Evolutionary conservation across 306 rosid genomes (phyloP).

Genomic region (Canavalia gladiata): DNA sequence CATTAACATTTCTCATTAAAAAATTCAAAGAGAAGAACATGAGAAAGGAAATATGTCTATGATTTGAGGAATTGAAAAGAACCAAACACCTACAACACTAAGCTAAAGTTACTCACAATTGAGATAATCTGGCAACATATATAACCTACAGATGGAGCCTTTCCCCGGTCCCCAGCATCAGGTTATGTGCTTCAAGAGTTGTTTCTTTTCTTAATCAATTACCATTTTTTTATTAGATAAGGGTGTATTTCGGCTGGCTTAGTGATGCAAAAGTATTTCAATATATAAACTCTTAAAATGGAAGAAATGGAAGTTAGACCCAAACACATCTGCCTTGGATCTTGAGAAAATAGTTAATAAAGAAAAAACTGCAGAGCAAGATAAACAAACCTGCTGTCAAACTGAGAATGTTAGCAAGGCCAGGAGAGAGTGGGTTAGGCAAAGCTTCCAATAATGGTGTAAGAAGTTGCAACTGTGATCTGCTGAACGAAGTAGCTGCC

Average conservation of each 20-base stretch:
- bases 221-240: background rate
- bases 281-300: constrained; percentile 16
- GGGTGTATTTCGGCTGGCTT: background rate
- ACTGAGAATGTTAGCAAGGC: constrained; percentile 64
- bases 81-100: background rate
- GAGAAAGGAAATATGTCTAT: background rate
- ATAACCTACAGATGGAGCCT: constrained; percentile 17
- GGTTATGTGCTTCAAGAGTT: background rate
- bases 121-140: background rate
- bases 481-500: constrained; percentile 80
- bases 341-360: constrained; percentile 30
- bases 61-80: constrained; percentile 21
- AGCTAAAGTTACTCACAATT: background rate
- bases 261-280: constrained; percentile 18
- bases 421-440: constrained; percentile 61
- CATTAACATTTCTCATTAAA: background rate
- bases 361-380: constrained; percentile 22
- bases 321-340: constrained; percentile 26
- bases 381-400: constrained; percentile 69
- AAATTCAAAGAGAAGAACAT: background rate
- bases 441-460: constrained; percentile 67
- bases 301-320: background rate
- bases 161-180: background rate
- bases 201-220: background rate
- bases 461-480: constrained; percentile 68